Base-by-base conservation (phyloP, 768 basidiomycete genomes). In the Pleurotus sapidus region DNA sequence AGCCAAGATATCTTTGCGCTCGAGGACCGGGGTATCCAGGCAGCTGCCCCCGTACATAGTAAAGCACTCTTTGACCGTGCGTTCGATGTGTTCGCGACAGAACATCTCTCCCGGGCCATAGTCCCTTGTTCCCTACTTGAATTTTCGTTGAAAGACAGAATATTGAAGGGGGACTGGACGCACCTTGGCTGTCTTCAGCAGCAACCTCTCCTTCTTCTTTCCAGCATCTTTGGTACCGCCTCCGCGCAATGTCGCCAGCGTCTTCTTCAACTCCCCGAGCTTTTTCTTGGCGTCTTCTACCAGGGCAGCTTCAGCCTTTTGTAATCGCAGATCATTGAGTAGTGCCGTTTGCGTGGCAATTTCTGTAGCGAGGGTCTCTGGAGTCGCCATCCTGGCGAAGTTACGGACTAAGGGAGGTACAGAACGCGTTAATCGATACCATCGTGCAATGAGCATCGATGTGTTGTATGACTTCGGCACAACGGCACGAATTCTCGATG, bases 21-120 rank as follows among this genome's bases (percentile, higher is more conserved):
- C 97, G 64, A 99, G 98, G 5, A 98, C 95, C 54, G 97, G 97
- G 2, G 97, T 99, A 72, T 99, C 97, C 55, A 99, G 91, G 60
- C 91, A 93, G 54, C 84, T 81, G 5, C 88, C 97, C 11, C 97
- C 97, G 66, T 89, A 96, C 5, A 86, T 82, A 46, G 91, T 85
- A 72, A 98, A 99, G 57, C 86, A 85, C 2, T 89, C 86, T 68
- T 91, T 91, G 65, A 99, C 88, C 55, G 87, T 91, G 43, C 82
- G 81, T 68, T 98, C 95, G 65, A 98, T 88, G 73, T 90, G 86
- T 61, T 91, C 88, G 47, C 96, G 88, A 63, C 96, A 88, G 70
- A 89, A 86, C 84, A 95, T 96, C 68, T 98, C 95, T 14, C 80
- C 82, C 15, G 96, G 93, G 43, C 91, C 89, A 73, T 93, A 98